phyloP scores from a whole-genome alignment of 2,329 filamentous ascomycete species.

The Trichophyton mentagrophytes region DNA sequence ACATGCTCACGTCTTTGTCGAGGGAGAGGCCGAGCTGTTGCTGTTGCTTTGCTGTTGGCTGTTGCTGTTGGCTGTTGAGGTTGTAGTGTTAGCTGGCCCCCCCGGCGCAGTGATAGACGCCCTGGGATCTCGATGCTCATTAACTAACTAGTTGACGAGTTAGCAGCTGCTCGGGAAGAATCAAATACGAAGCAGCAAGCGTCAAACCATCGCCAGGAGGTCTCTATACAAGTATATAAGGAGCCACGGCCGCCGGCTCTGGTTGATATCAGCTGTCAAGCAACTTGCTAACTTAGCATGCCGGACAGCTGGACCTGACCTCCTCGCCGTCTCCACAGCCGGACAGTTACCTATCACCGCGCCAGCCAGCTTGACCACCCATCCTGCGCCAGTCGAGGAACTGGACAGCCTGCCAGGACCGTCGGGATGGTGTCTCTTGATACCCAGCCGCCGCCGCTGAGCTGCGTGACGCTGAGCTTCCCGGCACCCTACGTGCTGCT shows the following conservation, averaged over 20 bases:
- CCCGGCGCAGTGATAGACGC: too few relatives aligned
- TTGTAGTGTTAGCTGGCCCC: too few relatives aligned
- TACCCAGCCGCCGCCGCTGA: slow-evolving; percentile 10
- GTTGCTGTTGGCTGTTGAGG: too few relatives aligned
- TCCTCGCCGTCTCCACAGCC: too few relatives aligned
- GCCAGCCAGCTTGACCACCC: too few relatives aligned
- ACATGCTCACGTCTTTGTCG: background rate
- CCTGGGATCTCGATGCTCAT: too few relatives aligned
- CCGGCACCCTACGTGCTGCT: slow-evolving; percentile 34
- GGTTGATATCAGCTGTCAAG: background rate
- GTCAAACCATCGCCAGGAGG: background rate
- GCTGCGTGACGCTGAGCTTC: slow-evolving; percentile 17
- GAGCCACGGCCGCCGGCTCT: background rate
- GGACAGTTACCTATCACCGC: too few relatives aligned
- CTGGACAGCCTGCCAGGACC: background rate
- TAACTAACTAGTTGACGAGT: too few relatives aligned
- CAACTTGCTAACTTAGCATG: background rate
- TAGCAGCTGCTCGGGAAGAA: background rate
- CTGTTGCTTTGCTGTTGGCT: too few relatives aligned
- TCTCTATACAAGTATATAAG: background rate
- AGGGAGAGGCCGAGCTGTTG: background rate
- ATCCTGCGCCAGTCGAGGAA: too few relatives aligned
- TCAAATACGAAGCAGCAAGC: background rate
- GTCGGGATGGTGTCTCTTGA: slow-evolving; percentile 7
- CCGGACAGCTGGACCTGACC: background rate